Evolutionary conservation across 805 yeast species (phyloP).

Genomic region (Aciculoconidium aculeatum): DNA sequence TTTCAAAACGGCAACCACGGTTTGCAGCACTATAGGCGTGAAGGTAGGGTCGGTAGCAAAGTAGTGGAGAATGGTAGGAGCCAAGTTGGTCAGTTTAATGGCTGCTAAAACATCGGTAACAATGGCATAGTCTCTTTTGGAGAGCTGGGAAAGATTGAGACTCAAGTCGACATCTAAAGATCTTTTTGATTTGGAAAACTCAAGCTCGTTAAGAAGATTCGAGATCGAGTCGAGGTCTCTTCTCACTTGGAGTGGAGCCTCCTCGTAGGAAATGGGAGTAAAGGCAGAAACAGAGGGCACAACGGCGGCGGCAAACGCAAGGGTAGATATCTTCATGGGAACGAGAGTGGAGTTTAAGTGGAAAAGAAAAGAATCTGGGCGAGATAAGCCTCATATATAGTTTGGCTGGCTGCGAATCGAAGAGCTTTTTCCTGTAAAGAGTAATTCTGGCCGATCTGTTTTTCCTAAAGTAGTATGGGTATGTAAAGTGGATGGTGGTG

Average conservation of each 20-base stretch:
- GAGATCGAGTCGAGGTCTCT: constrained; percentile 12
- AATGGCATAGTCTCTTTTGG: constrained; percentile 33
- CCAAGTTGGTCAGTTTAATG: constrained; percentile 29
- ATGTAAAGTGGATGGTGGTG: too few relatives aligned
- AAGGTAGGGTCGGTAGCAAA: constrained; percentile 24
- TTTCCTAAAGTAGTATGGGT: too few relatives aligned
- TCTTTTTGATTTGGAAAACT: constrained; percentile 23
- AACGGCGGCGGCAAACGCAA: constrained; percentile 24
- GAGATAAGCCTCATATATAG: too few relatives aligned
- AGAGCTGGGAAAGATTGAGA: constrained; percentile 15
- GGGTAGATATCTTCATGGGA: constrained; percentile 28
- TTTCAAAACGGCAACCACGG: constrained; percentile 25
- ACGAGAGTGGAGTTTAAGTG: constrained; percentile 11
- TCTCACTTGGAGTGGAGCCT: constrained; percentile 7
- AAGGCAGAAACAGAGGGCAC: too few relatives aligned
- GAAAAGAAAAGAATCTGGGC: background rate
- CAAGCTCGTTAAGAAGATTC: constrained; percentile 18
- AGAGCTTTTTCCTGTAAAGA: too few relatives aligned
- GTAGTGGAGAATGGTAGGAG: constrained; percentile 29
- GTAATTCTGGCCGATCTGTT: too few relatives aligned
- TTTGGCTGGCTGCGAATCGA: too few relatives aligned
- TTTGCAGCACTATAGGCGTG: constrained; percentile 21
- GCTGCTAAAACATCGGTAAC: constrained; percentile 36
- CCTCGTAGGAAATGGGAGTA: constrained; percentile 6
- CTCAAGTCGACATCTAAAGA: constrained; percentile 15